These are phyloP conservation scores for Lactifluus piperatus DNA, from an alignment of 768 basidiomycete genomes.

Conservation along the genomic window DNA sequence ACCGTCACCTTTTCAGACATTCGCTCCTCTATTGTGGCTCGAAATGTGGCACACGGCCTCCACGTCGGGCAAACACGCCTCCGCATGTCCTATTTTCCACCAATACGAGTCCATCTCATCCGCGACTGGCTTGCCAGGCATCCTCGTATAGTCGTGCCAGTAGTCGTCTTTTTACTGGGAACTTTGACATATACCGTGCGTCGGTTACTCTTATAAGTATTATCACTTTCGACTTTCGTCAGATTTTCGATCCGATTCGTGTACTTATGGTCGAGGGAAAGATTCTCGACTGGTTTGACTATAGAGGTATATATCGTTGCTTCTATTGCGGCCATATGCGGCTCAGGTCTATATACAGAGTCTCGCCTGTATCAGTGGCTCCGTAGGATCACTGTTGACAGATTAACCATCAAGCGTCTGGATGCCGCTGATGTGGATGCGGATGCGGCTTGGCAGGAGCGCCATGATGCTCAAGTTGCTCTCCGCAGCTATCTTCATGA, in stretches of 20 bases:
- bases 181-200: conserved; percentile 80
- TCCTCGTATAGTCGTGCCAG: conserved; percentile 74
- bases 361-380: conserved; percentile 74
- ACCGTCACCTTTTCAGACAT: conserved; percentile 53
- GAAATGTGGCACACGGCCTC: conserved; percentile 70
- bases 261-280: conserved; percentile 76
- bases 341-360: conserved; percentile 34
- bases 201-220: neutral
- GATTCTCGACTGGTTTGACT: conserved; percentile 78
- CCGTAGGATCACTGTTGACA: conserved; percentile 48
- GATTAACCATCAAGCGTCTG: conserved; percentile 28
- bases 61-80: conserved; percentile 35
- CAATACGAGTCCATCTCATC: conserved; percentile 55
- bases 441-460: conserved; percentile 73
- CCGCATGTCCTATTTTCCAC: conserved; percentile 49
- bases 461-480: conserved; percentile 62
- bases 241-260: conserved; percentile 93
- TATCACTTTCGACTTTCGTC: neutral
- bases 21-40: conserved; percentile 69
- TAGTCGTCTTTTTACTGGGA: conserved; percentile 82
- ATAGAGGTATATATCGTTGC: conserved; percentile 41
- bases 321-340: neutral
- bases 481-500: conserved; percentile 70
- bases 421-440: conserved; percentile 21
- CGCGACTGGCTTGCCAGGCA: conserved; percentile 81